Conservation (phyloP, 2,329 filamentous ascomycete species). For the Davidsoniella neocaledoniae region DNA sequence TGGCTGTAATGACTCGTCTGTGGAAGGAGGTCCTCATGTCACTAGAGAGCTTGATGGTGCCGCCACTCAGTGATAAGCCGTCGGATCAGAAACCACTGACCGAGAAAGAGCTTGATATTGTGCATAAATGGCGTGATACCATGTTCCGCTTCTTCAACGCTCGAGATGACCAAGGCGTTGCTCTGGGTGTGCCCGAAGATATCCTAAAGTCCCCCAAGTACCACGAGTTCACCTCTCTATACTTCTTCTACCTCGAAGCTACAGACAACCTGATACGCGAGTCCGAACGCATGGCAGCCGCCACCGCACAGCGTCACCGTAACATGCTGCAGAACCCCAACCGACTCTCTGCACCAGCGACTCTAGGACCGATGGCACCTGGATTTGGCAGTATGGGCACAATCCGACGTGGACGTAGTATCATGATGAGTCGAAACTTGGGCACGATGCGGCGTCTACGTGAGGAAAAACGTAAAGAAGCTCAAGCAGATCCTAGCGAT, state of each 20-base stretch:
- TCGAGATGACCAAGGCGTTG: conserved; percentile 66
- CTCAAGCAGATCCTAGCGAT: conserved; percentile 89
- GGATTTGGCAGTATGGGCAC: conserved; percentile 53
- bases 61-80: conserved; percentile 85
- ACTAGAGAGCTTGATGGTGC: conserved; percentile 77
- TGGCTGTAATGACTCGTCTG: conserved; percentile 90
- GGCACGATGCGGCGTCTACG: conserved; percentile 94
- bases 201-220: conserved; percentile 95
- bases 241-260: conserved; percentile 96
- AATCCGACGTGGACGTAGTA: conserved; percentile 53
- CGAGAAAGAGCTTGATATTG: conserved; percentile 80
- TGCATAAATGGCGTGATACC: conserved; percentile 84
- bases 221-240: conserved; percentile 86
- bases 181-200: conserved; percentile 75
- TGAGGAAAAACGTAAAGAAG: conserved; percentile 87
- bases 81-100: conserved; percentile 70
- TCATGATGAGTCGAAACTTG: conserved; percentile 86
- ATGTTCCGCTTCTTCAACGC: conserved; percentile 93
- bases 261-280: conserved; percentile 84
- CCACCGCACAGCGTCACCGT: conserved; percentile 59
- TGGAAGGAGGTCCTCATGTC: conserved; percentile 97
- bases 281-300: conserved; percentile 89
- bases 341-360: conserved; percentile 51
- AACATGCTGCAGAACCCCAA: conserved; percentile 47
- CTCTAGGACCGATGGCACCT: conserved; percentile 32